These are phyloP conservation scores for Epithele typhae DNA, from an alignment of 768 basidiomycete species.

Conservation along the genomic window DNA sequence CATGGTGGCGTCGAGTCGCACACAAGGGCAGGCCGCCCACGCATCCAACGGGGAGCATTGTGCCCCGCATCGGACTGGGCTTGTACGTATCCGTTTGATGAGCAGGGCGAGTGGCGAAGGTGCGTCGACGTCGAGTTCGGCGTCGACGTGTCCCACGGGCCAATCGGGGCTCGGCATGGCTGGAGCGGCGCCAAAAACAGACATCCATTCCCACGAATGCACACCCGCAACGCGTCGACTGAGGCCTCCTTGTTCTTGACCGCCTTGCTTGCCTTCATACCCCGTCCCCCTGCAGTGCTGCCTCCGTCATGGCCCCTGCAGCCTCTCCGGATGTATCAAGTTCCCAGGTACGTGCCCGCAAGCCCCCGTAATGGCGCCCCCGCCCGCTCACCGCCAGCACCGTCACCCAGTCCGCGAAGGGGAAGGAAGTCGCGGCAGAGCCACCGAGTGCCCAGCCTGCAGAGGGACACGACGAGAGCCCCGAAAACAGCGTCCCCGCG, in stretches of 20 bases:
- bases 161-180: not conserved
- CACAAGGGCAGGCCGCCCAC: no score
- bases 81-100: no score
- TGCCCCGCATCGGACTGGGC: no score
- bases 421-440: constrained; percentile 22
- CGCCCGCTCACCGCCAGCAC: constrained; percentile 3
- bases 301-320: constrained; percentile 23
- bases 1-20: no score
- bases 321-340: constrained; percentile 17
- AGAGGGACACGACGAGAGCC: constrained; percentile 19
- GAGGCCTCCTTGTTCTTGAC: constrained; percentile 21
- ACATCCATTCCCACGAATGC: constrained; percentile 18
- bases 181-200: constrained; percentile 10
- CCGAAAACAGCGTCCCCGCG: constrained; percentile 13
- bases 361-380: not conserved
- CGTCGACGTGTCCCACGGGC: no score
- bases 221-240: constrained; percentile 26
- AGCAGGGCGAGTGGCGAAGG: no score
- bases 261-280: constrained; percentile 23
- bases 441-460: constrained; percentile 21
- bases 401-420: constrained; percentile 23
- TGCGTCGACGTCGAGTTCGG: no score
- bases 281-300: constrained; percentile 23
- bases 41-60: no score
- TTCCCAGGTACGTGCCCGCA: constrained; percentile 8